Percentiles rank a stretch among this genome's conserved stretches.
Conservation (phyloP, 768 basidiomycete genomes). For the Amanita phalloides region DNA sequence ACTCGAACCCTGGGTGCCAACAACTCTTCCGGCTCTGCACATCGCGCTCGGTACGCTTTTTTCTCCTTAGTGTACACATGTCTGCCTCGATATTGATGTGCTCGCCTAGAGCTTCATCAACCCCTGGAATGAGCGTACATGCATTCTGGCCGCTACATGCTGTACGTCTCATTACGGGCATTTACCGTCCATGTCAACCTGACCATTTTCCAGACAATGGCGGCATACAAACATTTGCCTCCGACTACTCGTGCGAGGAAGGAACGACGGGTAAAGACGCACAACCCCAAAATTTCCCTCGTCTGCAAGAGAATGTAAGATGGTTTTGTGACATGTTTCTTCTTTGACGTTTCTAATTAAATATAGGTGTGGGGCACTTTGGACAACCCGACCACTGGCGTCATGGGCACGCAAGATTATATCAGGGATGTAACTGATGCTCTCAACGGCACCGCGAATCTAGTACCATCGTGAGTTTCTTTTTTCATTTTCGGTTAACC, state of each 20-base stretch:
- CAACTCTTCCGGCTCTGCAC: slow-evolving; percentile 7
- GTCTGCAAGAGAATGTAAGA: not conserved
- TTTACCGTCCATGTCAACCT: not conserved
- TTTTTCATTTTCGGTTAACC: not conserved
- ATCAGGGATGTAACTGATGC: slow-evolving; percentile 3
- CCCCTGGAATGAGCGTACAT: slow-evolving; percentile 2
- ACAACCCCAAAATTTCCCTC: not conserved
- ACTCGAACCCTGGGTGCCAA: slow-evolving; percentile 8
- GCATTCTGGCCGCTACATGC: slow-evolving; percentile 6
- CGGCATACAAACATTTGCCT: not conserved
- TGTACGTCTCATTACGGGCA: not conserved
- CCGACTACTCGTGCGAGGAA: not conserved
- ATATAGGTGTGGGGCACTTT: not conserved
- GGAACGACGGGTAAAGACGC: not conserved
- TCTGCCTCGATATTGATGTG: not conserved
- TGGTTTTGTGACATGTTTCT: not conserved
- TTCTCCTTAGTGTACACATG: not conserved
- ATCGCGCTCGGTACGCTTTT: not conserved
- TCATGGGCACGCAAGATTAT: slow-evolving; percentile 4
- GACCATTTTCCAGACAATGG: not conserved
- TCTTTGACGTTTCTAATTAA: not conserved
- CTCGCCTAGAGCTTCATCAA: not conserved
- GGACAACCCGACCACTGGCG: not conserved
- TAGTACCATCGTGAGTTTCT: slow-evolving; percentile 6
- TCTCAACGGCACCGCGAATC: not conserved